These are phyloP conservation scores for Lecanoromycetidae sp. DNA, from an alignment of 2,329 filamentous ascomycete species.

Conservation along the genomic window DNA sequence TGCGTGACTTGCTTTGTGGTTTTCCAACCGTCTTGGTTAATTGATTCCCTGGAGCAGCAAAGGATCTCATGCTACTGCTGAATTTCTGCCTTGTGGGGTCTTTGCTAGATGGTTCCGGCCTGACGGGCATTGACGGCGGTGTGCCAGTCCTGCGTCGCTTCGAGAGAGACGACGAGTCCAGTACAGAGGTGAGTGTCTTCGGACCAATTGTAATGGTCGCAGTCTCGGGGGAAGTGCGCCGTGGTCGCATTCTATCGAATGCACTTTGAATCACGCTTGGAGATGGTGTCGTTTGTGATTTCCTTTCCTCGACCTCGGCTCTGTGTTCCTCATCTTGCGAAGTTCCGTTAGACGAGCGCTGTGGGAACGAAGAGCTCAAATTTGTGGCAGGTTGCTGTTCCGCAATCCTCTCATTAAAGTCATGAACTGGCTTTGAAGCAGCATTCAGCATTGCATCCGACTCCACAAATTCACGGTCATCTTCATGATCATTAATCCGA, in stretches of 20 bases:
- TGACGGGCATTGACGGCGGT: slow-evolving; percentile 29
- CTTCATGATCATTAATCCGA: slow-evolving; percentile 18
- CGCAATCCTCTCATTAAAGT: slow-evolving; percentile 24
- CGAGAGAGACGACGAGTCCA: slow-evolving; percentile 42
- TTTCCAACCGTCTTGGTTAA: slow-evolving; percentile 23
- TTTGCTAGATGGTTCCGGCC: not conserved
- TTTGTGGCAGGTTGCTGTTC: slow-evolving; percentile 21
- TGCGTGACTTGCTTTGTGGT: slow-evolving; percentile 17
- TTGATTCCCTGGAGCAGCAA: slow-evolving; percentile 42
- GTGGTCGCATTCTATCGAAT: slow-evolving; percentile 53
- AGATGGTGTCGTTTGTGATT: slow-evolving; percentile 24
- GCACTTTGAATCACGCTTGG: slow-evolving; percentile 45
- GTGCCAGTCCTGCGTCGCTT: slow-evolving; percentile 25
- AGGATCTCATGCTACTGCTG: slow-evolving; percentile 32
- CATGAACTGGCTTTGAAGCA: slow-evolving; percentile 20
- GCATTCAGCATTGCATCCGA: slow-evolving; percentile 17
- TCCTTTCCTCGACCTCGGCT: not conserved
- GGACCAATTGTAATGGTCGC: slow-evolving; percentile 67
- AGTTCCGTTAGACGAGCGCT: no score
- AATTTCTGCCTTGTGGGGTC: slow-evolving; percentile 21
- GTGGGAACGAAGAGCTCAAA: no score
- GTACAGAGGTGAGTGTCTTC: slow-evolving; percentile 51
- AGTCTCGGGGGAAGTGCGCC: slow-evolving; percentile 48
- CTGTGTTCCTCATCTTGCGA: not conserved
- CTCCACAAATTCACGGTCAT: slow-evolving; percentile 17